These are phyloP conservation scores for Flaveria brownii DNA, from an alignment of 129 eudicot genomes.

Conservation along the genomic window DNA sequence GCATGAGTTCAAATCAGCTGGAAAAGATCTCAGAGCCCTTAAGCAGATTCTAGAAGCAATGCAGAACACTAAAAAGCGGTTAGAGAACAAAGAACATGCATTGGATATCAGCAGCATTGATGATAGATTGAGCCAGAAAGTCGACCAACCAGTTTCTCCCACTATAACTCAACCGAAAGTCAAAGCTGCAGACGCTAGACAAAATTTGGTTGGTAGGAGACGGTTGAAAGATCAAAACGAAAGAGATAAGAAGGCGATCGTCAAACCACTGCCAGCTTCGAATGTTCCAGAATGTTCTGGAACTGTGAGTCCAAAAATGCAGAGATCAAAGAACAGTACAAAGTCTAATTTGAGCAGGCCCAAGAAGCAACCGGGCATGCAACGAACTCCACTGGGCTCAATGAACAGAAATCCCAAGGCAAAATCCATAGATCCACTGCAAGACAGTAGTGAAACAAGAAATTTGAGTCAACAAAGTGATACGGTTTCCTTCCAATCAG, in stretches of 20 bases:
- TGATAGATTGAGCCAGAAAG: slow-evolving; percentile 34
- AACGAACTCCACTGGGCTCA: slow-evolving; percentile 26
- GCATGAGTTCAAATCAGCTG: slow-evolving; percentile 63
- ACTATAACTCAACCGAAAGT: slow-evolving; percentile 30
- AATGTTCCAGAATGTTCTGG: slow-evolving; percentile 40
- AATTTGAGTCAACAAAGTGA: slow-evolving; percentile 47
- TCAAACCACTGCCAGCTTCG: slow-evolving; percentile 31
- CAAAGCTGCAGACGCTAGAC: slow-evolving; percentile 27
- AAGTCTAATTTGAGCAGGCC: slow-evolving; percentile 37
- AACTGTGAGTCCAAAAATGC: slow-evolving; percentile 46
- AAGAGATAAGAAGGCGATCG: slow-evolving; percentile 36
- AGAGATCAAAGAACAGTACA: slow-evolving; percentile 37
- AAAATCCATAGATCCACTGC: slow-evolving; percentile 40
- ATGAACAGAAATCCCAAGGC: slow-evolving; percentile 34
- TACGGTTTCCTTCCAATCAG: slow-evolving; percentile 63
- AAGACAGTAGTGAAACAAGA: slow-evolving; percentile 42
- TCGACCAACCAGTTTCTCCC: slow-evolving; percentile 33
- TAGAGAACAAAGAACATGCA: slow-evolving; percentile 40
- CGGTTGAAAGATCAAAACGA: slow-evolving; percentile 26
- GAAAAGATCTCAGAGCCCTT: slow-evolving; percentile 94
- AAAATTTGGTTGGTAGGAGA: slow-evolving; percentile 28
- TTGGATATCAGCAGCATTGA: slow-evolving; percentile 25
- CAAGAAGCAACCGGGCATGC: slow-evolving; percentile 42
- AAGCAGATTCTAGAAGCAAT: slow-evolving; percentile 95
- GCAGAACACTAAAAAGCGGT: slow-evolving; percentile 61